Evolutionary conservation across 2,329 filamentous ascomycete genomes (phyloP).

Genomic region (Calonectria leucothoes): DNA sequence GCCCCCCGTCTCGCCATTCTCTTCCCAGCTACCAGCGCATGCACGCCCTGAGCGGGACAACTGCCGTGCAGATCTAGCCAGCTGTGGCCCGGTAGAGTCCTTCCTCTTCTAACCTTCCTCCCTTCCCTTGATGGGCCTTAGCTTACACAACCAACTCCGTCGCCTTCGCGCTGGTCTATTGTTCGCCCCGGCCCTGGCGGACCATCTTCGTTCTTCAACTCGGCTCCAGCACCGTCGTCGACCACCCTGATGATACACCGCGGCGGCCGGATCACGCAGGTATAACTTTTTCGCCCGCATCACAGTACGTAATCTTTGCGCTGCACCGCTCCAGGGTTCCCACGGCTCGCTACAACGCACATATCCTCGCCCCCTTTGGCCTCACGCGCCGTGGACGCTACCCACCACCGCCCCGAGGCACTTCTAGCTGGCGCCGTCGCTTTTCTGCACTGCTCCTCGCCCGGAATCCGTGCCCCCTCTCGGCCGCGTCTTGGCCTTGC

Average conservation of each 20-base stretch:
- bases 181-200: neutral
- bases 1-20: neutral
- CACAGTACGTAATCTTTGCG: neutral
- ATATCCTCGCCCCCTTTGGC: slow-evolving; percentile 10
- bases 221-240: neutral
- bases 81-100: slow-evolving; percentile 9
- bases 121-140: slow-evolving; percentile 9
- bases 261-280: neutral
- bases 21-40: neutral
- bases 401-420: slow-evolving; percentile 6
- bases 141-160: slow-evolving; percentile 6
- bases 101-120: slow-evolving; percentile 14
- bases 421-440: slow-evolving; percentile 7
- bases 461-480: neutral
- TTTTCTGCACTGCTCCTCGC: neutral
- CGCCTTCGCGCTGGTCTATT: neutral
- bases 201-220: slow-evolving; percentile 6
- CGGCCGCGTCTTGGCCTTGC: neutral
- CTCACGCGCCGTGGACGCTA: slow-evolving; percentile 2
- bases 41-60: slow-evolving; percentile 11
- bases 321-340: neutral
- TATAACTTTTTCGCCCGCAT: neutral
- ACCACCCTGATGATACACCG: neutral
- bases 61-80: slow-evolving; percentile 19
- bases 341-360: slow-evolving; percentile 6